These are phyloP conservation scores for Saprolegnia diclina DNA, from an alignment of 352 stramenopile genomes.

Conservation along the genomic window DNA sequence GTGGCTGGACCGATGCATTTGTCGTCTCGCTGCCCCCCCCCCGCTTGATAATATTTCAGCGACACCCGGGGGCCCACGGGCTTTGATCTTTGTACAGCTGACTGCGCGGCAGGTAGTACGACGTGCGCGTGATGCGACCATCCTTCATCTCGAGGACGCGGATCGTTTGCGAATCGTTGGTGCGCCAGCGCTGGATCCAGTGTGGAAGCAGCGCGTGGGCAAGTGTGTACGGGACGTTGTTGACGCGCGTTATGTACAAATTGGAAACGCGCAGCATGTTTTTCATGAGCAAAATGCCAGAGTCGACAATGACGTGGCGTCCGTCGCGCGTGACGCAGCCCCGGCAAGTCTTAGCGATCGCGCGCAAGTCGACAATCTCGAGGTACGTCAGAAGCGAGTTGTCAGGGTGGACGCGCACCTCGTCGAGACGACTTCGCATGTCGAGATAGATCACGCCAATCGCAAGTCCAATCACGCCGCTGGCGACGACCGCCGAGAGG, in stretches of 20 bases:
- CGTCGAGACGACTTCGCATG: neutral
- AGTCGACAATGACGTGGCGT: neutral
- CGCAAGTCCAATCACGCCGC: neutral
- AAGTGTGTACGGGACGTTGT: neutral
- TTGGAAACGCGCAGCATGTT: slow-evolving; percentile 30
- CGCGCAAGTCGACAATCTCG: neutral
- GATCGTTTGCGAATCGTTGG: too few relatives aligned
- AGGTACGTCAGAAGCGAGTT: neutral
- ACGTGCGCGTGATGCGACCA: too few relatives aligned
- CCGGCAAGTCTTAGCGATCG: neutral
- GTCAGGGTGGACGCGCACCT: neutral
- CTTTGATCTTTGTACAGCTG: too few relatives aligned
- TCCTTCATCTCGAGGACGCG: too few relatives aligned
- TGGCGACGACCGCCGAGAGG: neutral
- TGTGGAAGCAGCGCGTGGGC: too few relatives aligned
- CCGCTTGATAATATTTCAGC: too few relatives aligned
- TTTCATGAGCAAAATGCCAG: slow-evolving; percentile 27
- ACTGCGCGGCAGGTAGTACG: too few relatives aligned
- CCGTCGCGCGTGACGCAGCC: too few relatives aligned
- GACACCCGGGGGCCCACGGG: too few relatives aligned
- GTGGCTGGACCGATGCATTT: too few relatives aligned
- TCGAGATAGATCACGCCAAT: neutral
- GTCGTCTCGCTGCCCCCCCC: too few relatives aligned
- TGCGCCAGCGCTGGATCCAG: too few relatives aligned
- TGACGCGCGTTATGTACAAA: neutral